Percentiles rank a stretch among this genome's conserved stretches.
Evolutionary conservation across 1,139 yeast genomes (phyloP).

Genomic region (Geotrichum candidum): DNA sequence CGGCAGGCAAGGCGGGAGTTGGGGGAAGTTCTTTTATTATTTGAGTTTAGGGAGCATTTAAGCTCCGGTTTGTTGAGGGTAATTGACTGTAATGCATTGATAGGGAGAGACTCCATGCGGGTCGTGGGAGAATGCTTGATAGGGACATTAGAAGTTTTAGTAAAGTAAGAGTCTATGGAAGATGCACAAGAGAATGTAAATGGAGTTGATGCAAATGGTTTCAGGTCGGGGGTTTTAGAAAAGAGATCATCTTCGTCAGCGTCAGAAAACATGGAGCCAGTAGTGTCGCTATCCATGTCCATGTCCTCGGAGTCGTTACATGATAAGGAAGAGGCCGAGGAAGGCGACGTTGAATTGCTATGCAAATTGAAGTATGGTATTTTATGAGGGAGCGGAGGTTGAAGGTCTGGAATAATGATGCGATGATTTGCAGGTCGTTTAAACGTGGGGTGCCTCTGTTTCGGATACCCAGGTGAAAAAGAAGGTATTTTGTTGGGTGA

Average conservation of each 20-base stretch:
- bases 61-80: conserved; percentile 13
- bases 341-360: background rate
- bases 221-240: conserved; percentile 4
- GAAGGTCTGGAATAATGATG: background rate
- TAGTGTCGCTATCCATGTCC: conserved; percentile 13
- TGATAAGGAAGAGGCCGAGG: background rate
- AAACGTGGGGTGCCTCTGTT: background rate
- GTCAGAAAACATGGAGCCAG: conserved; percentile 6
- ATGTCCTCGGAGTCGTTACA: background rate
- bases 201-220: conserved; percentile 1
- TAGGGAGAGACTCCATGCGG: conserved; percentile 10
- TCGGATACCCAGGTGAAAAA: background rate
- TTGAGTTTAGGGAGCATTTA: background rate
- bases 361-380: background rate
- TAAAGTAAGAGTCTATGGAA: conserved; percentile 9
- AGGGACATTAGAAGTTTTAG: conserved; percentile 4
- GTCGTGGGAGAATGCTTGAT: background rate
- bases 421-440: background rate
- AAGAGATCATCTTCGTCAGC: conserved; percentile 2
- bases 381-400: background rate
- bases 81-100: background rate
- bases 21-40: background rate
- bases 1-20: background rate
- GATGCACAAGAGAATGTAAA: conserved; percentile 6
- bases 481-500: background rate